Conservation (phyloP, 1,139 yeast genomes). For the Blastobotrys raffinosifermentans region DNA sequence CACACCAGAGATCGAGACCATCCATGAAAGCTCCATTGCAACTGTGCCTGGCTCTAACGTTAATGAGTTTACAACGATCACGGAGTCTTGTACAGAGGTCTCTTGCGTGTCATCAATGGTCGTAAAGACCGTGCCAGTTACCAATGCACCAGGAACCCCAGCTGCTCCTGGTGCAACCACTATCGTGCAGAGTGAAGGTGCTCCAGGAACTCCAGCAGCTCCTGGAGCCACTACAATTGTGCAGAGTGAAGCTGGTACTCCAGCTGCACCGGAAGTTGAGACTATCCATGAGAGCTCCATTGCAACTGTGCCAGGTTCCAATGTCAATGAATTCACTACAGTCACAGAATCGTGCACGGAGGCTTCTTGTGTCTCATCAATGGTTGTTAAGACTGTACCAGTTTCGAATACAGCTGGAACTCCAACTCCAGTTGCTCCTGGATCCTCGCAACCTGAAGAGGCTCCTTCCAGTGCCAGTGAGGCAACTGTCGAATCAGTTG, state of each 20-base stretch:
- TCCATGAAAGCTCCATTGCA: constrained; percentile 7
- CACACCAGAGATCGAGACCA: no score
- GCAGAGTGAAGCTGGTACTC: background rate
- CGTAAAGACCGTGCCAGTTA: background rate
- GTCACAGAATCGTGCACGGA: background rate
- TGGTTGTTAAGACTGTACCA: background rate
- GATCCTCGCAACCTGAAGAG: no score
- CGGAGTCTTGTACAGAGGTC: constrained; percentile 13
- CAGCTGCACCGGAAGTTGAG: background rate
- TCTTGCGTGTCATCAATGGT: constrained; percentile 6
- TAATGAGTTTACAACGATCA: constrained; percentile 9
- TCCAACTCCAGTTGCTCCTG: background rate
- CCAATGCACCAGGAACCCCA: constrained; percentile 1
- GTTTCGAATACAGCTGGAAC: background rate
- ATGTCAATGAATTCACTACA: background rate
- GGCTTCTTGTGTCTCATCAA: background rate
- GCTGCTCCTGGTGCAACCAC: background rate
- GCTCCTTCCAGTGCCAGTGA: no score
- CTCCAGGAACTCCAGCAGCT: constrained; percentile 7
- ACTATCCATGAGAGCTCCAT: background rate
- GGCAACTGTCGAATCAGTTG: no score
- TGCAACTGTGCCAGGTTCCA: background rate
- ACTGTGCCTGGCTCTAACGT: constrained; percentile 4
- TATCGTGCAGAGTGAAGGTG: constrained; percentile 5
- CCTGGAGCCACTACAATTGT: constrained; percentile 6